A percentile compares a stretch with the other conserved stretches of the same genome.
phyloP scores from a whole-genome alignment of 1,284 basidiomycete genomes.

The Rhodotorula sp. region DNA sequence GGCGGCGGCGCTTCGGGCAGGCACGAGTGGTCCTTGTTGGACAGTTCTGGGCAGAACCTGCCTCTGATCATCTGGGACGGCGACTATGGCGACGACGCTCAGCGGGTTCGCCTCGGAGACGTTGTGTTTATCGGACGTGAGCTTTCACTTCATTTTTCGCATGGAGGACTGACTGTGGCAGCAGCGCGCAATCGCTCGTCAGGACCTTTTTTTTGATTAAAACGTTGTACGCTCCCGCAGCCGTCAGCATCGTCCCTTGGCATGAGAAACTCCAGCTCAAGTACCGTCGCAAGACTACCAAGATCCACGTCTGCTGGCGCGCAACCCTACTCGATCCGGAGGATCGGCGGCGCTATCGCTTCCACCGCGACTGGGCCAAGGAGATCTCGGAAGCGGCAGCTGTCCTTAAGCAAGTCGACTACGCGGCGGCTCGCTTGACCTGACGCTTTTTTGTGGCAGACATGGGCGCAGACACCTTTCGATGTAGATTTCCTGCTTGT shows the following conservation, averaged over 20 bases:
- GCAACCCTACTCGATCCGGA: neutral
- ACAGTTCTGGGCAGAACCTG: slow-evolving; percentile 10
- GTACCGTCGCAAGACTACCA: slow-evolving; percentile 4
- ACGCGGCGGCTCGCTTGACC: neutral
- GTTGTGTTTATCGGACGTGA: slow-evolving; percentile 17
- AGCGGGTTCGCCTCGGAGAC: slow-evolving; percentile 12
- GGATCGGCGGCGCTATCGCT: slow-evolving; percentile 7
- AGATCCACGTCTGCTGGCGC: slow-evolving; percentile 18
- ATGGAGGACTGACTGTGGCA: neutral
- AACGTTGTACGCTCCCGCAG: neutral
- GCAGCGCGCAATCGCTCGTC: neutral
- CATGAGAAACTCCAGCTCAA: slow-evolving; percentile 9
- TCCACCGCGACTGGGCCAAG: slow-evolving; percentile 4
- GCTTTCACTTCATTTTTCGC: neutral
- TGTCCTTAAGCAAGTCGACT: slow-evolving; percentile 12
- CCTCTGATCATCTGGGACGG: slow-evolving; percentile 15
- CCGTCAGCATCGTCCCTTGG: slow-evolving; percentile 3
- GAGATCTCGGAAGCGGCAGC: slow-evolving; percentile 2
- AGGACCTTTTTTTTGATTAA: no score
- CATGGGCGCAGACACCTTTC: no score
- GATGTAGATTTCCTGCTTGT: neutral
- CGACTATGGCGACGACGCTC: neutral
- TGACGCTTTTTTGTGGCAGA: no score
- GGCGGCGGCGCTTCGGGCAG: neutral
- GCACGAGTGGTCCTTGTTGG: slow-evolving; percentile 11